These are phyloP conservation scores for Yamadazyma philogaea DNA, from an alignment of 805 yeast species.

Conservation along the genomic window DNA sequence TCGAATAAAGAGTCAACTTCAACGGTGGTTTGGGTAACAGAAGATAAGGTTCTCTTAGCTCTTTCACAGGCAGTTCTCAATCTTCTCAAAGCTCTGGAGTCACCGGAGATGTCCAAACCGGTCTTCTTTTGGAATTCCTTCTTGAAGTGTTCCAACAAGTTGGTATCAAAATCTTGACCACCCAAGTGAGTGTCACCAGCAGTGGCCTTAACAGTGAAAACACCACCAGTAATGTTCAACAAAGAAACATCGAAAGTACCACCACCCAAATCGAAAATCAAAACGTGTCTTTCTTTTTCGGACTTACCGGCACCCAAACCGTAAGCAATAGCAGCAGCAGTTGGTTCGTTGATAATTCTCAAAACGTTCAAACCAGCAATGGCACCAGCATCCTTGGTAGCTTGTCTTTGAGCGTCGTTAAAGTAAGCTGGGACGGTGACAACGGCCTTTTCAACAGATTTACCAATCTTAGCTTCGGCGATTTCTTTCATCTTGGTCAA, in stretches of 20 bases:
- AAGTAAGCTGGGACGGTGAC: conserved; percentile 50
- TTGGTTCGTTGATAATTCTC: conserved; percentile 52
- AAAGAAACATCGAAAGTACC: conserved; percentile 97
- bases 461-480: conserved; percentile 88
- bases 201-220: conserved; percentile 93
- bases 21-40: conserved; percentile 49
- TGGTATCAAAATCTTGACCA: conserved; percentile 53
- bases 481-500: conserved; percentile 57
- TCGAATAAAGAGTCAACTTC: conserved; percentile 49
- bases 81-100: conserved; percentile 50
- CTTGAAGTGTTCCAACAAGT: conserved; percentile 47
- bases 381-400: conserved; percentile 52
- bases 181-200: conserved; percentile 54
- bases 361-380: conserved; percentile 49
- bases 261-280: conserved; percentile 95
- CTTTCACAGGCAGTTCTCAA: conserved; percentile 52
- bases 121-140: conserved; percentile 47
- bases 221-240: conserved; percentile 91
- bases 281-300: conserved; percentile 61
- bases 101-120: conserved; percentile 44
- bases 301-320: conserved; percentile 78
- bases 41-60: conserved; percentile 50
- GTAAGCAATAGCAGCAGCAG: conserved; percentile 97
- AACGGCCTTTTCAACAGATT: conserved; percentile 58
- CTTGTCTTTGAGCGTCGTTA: conserved; percentile 51